Evolutionary conservation across 2,329 filamentous ascomycete genomes (phyloP).

Genomic region (Dryadomyces quercivorus): DNA sequence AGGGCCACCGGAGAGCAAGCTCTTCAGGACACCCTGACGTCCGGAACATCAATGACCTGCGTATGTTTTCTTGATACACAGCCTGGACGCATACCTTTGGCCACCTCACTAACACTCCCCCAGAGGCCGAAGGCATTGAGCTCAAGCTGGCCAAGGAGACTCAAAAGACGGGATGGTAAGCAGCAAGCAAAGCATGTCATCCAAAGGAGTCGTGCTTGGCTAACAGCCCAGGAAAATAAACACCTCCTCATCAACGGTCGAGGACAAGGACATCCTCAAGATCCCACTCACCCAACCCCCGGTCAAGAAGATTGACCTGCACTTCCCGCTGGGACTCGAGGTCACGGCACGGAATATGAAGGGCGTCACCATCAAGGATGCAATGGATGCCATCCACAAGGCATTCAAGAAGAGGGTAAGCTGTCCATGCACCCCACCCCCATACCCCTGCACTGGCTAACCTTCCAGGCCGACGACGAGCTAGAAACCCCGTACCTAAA

Average conservation of each 20-base stretch:
- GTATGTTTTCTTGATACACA: slow-evolving; percentile 35
- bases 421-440: slow-evolving; percentile 7
- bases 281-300: slow-evolving; percentile 67
- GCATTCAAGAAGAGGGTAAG: slow-evolving; percentile 90
- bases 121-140: slow-evolving; percentile 63
- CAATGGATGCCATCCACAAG: slow-evolving; percentile 90
- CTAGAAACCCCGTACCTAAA: slow-evolving; percentile 76
- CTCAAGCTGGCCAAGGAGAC: slow-evolving; percentile 70
- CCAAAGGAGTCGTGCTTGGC: slow-evolving; percentile 5
- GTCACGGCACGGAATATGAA: slow-evolving; percentile 85
- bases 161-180: slow-evolving; percentile 79
- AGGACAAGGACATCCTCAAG: slow-evolving; percentile 77
- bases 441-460: not conserved
- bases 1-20: slow-evolving; percentile 33
- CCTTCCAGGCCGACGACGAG: slow-evolving; percentile 71
- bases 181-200: not conserved
- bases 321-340: slow-evolving; percentile 78
- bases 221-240: slow-evolving; percentile 70
- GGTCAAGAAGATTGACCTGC: slow-evolving; percentile 87
- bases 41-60: slow-evolving; percentile 73
- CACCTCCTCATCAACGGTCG: slow-evolving; percentile 62
- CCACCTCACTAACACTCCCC: not conserved
- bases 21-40: slow-evolving; percentile 57
- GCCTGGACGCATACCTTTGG: not conserved
- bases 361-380: slow-evolving; percentile 95